Percentiles rank a stretch among this genome's conserved stretches.
Conservation (phyloP, 139 green algal species). For the Asterochloris erici region DNA sequence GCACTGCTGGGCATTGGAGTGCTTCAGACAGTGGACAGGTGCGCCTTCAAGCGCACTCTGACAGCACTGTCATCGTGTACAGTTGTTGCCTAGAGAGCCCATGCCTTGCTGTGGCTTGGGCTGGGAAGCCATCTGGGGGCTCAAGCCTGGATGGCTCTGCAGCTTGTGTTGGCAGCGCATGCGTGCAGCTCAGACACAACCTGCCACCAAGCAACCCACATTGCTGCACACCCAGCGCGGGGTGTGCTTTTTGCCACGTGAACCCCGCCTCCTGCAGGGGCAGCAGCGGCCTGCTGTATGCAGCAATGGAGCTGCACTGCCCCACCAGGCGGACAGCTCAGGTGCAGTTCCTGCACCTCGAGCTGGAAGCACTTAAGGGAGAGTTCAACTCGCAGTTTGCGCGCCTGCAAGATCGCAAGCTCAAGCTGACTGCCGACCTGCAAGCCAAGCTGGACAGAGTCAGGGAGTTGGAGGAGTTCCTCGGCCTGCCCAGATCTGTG, state of each 20-base stretch:
- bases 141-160: not conserved
- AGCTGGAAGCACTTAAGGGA: not conserved
- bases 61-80: too few relatives aligned
- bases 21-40: too few relatives aligned
- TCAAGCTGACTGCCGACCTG: not conserved
- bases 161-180: not conserved
- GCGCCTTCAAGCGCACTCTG: too few relatives aligned
- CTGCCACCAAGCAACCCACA: not conserved
- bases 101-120: not conserved
- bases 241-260: not conserved
- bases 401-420: not conserved
- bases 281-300: not conserved
- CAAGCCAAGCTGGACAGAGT: slow-evolving; percentile 7
- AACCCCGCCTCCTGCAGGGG: not conserved
- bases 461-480: not conserved
- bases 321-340: not conserved
- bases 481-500: not conserved
- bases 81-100: not conserved
- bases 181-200: not conserved
- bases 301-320: not conserved
- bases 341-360: slow-evolving; percentile 2
- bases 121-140: not conserved
- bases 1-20: too few relatives aligned
- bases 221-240: not conserved
- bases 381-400: slow-evolving; percentile 14